Evolutionary conservation across 306 rosid genomes (phyloP), one percentile per base, ranked within the genome.

Genomic region (Vigna trinervia): DNA sequence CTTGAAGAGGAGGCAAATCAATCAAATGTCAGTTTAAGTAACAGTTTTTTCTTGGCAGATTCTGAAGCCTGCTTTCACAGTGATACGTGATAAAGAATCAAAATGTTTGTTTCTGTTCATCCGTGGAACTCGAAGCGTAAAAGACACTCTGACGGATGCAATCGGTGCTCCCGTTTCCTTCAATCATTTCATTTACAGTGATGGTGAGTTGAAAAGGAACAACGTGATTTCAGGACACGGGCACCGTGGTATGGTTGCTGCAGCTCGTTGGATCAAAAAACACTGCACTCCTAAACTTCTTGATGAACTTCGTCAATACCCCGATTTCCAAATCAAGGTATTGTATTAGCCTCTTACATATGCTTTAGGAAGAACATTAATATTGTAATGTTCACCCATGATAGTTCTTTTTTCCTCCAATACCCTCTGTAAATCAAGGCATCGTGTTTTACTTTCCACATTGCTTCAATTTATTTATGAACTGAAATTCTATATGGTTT

Each of bases 201-300:
- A 45, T 45, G 50, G 50, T 45, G 50, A 45, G 14, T 5, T 45
- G 50, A 45, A 12, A 14, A 45, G 5, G 50, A 3, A 12, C 50
- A 45, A 45, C 50, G 14, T 12, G 50, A 12, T 45, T 12, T 45
- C 90, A 63, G 98, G 98, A 75, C 90, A 94, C 83, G 98, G 96
- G 23, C 98, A 94, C 78, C 92, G 96, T 71, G 98, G 98, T 69
- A 94, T 94, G 98, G 97, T 92, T 84, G 97, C 97, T 78, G 94
- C 98, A 54, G 50, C 50, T 11, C 15, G 50, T 45, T 45, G 50
- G 50, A 45, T 45, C 14, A 45, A 12, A 11, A 45, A 45, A 14
- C 50, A 45, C 15, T 45, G 50, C 15, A 45, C 50, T 45, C 52
- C 52, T 12, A 13, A 12, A 47, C 52, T 47, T 12, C 15, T 85